Base-by-base conservation (phyloP, 2,329 filamentous ascomycete species). In the Calonectria naviculata region DNA sequence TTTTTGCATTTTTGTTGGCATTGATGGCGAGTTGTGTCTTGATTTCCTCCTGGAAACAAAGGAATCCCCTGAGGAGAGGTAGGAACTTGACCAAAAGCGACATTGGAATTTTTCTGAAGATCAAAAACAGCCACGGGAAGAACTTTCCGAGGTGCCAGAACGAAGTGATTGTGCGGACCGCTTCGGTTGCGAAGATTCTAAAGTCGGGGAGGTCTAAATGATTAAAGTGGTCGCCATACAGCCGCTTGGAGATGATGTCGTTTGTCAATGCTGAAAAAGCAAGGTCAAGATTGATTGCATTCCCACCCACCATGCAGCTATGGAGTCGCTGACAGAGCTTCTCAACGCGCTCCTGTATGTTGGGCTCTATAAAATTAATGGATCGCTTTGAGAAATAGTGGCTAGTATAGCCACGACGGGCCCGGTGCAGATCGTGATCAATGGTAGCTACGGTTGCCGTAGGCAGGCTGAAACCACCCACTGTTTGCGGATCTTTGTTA, bases 211-310 rank as follows among this genome's bases (percentile, higher is more conserved):
- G 29, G 31, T 41, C 46, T 42, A 64, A 42, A 26, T 28, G 47
- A 15, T 52, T 36, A 26, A 64, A 64, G 28, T 64, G 61, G 24
- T 47, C 19, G 2, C 61, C 61, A 13, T 52, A 64, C 24, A 64
- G n/a, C 3, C 46, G 24, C 21, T 49, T 24, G 13, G 42, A 64
- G 4, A 64, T 52, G 24, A 64, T 38, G 19, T 64, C 61, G 9
- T 44, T 44, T 3, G 61, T 64, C 17, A 64, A 24, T 41, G 61
- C 61, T 15, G 61, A 36, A n/a, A 64, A 64, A 4, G 61, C 61
- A 7, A 26, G 46, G 44, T 64, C 61, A 15, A 64, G 44, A n/a
- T 28, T 64, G 46, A 64, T 24, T 41, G 34, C 21, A 21, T 64
- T n/a, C 17, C 46, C 10, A 8, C 28, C 24, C 4, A n/a, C 3